A percentile compares a stretch with the other conserved stretches of the same genome.
Conservation (phyloP, 495 filamentous ascomycete species). For the Penicillium turbatum region DNA sequence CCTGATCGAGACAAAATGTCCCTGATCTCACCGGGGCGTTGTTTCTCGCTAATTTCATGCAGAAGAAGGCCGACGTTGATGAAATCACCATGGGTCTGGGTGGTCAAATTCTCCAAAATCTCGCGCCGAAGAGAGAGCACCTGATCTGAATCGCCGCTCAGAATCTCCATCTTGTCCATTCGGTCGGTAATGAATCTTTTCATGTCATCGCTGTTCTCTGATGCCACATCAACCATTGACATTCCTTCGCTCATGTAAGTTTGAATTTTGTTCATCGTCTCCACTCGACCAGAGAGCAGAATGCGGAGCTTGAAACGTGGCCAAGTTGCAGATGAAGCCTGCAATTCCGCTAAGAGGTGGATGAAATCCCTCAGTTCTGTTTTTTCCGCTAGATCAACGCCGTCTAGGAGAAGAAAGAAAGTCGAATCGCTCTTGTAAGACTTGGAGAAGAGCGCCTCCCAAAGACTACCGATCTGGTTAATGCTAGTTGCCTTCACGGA, state of each 20-base stretch:
- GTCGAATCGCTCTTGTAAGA: constrained; percentile 19
- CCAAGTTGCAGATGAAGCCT: constrained; percentile 3
- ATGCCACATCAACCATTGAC: constrained; percentile 10
- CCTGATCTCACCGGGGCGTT: constrained; percentile 18
- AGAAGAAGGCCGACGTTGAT: constrained; percentile 18
- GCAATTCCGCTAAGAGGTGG: constrained; percentile 2
- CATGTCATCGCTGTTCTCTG: constrained; percentile 13
- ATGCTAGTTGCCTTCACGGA: constrained; percentile 4
- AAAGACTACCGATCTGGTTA: constrained; percentile 6
- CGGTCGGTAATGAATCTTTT: constrained; percentile 13
- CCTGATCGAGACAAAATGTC: constrained; percentile 17
- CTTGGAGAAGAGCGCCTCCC: constrained; percentile 15
- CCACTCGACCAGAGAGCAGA: constrained; percentile 5
- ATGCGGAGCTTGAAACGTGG: constrained; percentile 14
- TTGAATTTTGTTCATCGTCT: constrained; percentile 9
- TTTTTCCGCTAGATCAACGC: constrained; percentile 8
- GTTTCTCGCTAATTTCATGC: constrained; percentile 17
- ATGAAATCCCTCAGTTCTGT: constrained; percentile 11
- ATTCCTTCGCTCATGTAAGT: constrained; percentile 5
- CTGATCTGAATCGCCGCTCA: constrained; percentile 10
- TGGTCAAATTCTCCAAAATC: constrained; percentile 10
- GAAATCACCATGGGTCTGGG: constrained; percentile 15
- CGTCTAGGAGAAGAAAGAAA: constrained; percentile 17
- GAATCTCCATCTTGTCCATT: constrained; percentile 19
- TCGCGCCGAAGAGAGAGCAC: constrained; percentile 9